Conservation (phyloP, 768 basidiomycete genomes). For the Mycena capillaripes region DNA sequence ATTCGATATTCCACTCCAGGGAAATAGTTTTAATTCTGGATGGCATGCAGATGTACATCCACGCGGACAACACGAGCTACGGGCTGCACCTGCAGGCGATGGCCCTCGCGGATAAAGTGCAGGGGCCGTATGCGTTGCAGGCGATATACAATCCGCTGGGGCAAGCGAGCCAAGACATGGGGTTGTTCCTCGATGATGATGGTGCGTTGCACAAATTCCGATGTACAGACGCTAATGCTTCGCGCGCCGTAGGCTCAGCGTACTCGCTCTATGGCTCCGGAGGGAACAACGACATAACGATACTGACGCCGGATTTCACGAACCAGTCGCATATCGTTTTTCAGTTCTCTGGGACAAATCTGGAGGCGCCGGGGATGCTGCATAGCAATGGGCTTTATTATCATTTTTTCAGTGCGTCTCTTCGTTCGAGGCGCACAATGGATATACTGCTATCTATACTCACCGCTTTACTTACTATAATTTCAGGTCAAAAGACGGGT, state of each 20-base stretch:
- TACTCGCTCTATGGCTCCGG: conserved; percentile 28
- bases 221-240: conserved; percentile 16
- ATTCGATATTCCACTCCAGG: conserved; percentile 13
- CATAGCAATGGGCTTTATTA: conserved; percentile 24
- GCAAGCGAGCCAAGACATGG: conserved; percentile 29
- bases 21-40: conserved; percentile 20
- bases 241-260: conserved; percentile 15
- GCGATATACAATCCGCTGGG: conserved; percentile 29
- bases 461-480: conserved; percentile 6
- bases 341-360: conserved; percentile 29
- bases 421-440: not conserved
- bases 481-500: conserved; percentile 27
- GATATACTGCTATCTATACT: conserved; percentile 21
- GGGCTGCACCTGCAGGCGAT: conserved; percentile 29
- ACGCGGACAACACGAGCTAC: conserved; percentile 29
- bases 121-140: conserved; percentile 28
- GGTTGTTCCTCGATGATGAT: conserved; percentile 27
- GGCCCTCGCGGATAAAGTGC: conserved; percentile 23
- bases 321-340: conserved; percentile 27
- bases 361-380: conserved; percentile 30
- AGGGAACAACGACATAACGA: conserved; percentile 32
- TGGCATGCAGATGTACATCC: conserved; percentile 28
- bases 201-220: conserved; percentile 19
- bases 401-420: conserved; percentile 28
- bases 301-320: conserved; percentile 24